A percentile compares a stretch with the other conserved stretches of the same genome.
Evolutionary conservation across 2,329 filamentous ascomycete species (phyloP).

Genomic region (Colletotrichum tanaceti): DNA sequence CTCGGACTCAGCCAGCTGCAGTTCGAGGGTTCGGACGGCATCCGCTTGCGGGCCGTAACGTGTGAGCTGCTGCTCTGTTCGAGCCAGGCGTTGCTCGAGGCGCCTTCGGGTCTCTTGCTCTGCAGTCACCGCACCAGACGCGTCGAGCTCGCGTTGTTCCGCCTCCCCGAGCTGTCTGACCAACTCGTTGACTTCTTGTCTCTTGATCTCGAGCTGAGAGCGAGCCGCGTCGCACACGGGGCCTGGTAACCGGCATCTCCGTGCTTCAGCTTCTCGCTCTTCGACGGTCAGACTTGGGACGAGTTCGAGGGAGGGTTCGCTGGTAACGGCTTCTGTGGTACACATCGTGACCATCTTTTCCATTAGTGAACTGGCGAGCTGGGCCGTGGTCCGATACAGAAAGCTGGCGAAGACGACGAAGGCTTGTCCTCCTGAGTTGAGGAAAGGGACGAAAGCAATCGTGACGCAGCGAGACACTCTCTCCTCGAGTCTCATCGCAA

Average conservation of each 20-base stretch:
- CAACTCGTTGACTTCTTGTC: neutral
- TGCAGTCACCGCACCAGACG: neutral
- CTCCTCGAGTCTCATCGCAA: neutral
- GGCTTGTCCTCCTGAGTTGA: neutral
- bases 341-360: neutral
- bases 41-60: neutral
- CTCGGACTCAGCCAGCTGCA: neutral
- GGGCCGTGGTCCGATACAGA: neutral
- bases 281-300: neutral
- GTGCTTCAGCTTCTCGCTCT: neutral
- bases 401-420: neutral
- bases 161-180: neutral
- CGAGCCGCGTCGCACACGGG: neutral
- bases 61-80: neutral
- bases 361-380: neutral
- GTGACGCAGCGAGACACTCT: neutral
- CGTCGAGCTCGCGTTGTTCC: slow-evolving; percentile 1
- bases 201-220: neutral
- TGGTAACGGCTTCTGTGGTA: no score
- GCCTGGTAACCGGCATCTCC: neutral
- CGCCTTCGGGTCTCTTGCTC: neutral
- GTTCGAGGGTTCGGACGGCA: neutral
- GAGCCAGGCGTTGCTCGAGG: neutral
- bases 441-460: neutral
- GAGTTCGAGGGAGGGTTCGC: neutral